Base-by-base conservation (phyloP, 2,329 filamentous ascomycete species). In the Cryphonectria parasitica region DNA sequence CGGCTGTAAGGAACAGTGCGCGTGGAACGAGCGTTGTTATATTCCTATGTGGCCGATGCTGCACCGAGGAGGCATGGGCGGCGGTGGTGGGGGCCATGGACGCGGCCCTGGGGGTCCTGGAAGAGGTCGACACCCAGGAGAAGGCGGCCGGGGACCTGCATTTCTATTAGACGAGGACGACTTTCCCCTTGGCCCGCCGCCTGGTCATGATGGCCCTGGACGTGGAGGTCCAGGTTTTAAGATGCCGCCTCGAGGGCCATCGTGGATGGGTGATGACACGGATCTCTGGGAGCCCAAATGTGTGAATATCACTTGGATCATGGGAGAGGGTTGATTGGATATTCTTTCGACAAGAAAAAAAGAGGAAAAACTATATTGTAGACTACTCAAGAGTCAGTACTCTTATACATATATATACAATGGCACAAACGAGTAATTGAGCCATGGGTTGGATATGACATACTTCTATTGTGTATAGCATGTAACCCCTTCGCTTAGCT, bases 31-130 rank as follows among this genome's bases (percentile, higher is more conserved):
- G 74, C 78, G 80, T 17, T 86, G 84, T 73, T 85, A 80, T 71
- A 84, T 86, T 54, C 84, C 84, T 1, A 86, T 86, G 81, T 86
- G 84, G 84, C 84, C 84, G 1, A 72, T 84, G 71, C 71, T 78
- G 62, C 71, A 43, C 45, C 72, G 65, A 4, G 61, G 66, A 58
- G 43, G 56, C 56, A 64, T 31, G 43, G 49, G 13, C 45, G 71
- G 43, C 64, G 67, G 45, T 65, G 67, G 63, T 68, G 67, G 69
- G 73, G 74, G 54, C 1, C 54, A 68, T 67, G 62, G 72, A 66
- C 67, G 73, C 67, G 17, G 54, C 28, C 58, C 52, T 45, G 36
- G 28, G 28, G 61, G 67, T n/a, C 61, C 45, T 58, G 60, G 60
- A 17, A 56, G 49, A 43, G 67, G 49, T 31, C 19, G 66, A 61